Evolutionary conservation across 2,329 filamentous ascomycete genomes (phyloP).

Genomic region (Trichocomaceae sp.): DNA sequence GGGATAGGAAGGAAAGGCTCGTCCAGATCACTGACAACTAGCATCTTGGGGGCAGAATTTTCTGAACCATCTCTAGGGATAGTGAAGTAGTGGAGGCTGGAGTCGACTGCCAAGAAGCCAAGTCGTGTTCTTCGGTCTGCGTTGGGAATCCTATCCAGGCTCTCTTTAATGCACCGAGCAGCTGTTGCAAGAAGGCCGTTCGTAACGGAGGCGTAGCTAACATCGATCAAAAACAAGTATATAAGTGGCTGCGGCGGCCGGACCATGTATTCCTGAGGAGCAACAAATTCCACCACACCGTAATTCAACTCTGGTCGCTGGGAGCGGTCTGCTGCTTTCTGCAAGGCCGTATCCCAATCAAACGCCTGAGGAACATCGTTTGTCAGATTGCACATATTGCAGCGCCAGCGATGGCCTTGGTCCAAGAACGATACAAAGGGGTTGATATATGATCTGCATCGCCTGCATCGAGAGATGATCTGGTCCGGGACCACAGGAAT

Average conservation of each 20-base stretch:
- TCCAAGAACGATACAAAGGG: conserved; percentile 95
- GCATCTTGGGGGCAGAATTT: conserved; percentile 77
- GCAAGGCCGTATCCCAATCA: conserved; percentile 89
- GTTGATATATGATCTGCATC: conserved; percentile 96
- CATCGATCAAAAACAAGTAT: conserved; percentile 91
- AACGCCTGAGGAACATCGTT: conserved; percentile 99
- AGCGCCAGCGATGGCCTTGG: conserved; percentile 95
- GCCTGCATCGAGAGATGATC: conserved; percentile 90
- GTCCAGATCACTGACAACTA: conserved; percentile 89
- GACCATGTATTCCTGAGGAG: conserved; percentile 99
- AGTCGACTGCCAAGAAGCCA: conserved; percentile 93
- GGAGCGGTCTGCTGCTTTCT: conserved; percentile 89
- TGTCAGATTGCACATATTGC: conserved; percentile 98
- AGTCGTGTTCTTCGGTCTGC: conserved; percentile 86
- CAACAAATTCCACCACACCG: conserved; percentile 94
- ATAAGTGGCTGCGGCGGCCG: conserved; percentile 91
- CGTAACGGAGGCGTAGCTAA: conserved; percentile 83
- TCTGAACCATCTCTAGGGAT: conserved; percentile 85
- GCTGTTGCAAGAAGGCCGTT: conserved; percentile 87
- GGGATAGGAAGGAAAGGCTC: conserved; percentile 95
- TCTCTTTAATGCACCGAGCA: conserved; percentile 89
- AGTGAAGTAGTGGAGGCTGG: conserved; percentile 90
- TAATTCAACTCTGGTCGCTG: conserved; percentile 89
- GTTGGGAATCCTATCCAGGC: conserved; percentile 95
- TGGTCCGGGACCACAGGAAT: conserved; percentile 93